Base-by-base conservation (phyloP, 345 rosid species). In the Hypericum androsaemum region DNA sequence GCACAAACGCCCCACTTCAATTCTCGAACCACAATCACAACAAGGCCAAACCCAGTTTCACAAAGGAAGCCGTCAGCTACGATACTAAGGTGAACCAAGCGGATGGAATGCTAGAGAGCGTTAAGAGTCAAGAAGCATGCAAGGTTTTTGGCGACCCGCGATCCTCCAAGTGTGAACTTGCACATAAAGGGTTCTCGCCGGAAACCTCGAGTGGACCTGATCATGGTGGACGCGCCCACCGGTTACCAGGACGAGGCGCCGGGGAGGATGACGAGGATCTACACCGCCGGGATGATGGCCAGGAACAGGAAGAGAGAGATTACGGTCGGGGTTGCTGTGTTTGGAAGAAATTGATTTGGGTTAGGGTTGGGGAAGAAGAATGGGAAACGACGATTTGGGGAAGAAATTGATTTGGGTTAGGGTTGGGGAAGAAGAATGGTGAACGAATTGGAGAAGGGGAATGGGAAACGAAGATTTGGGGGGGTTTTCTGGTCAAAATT, bases 171-270 rank as follows among this genome's bases (percentile, higher is more conserved):
- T 90, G 98, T 38, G 67, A 45, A 15, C 81, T 90, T 8, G 80
- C 89, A 5, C 58, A 82, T 36, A 82, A 78, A 58, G 78, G 77
- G 6, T 78, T 87, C 55, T 96, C 98, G 0, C 60, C 56, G 5
- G 84, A 79, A 15, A 80, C 7, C 16, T 43, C 6, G 86, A 76
- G 40, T 90, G 98, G 95, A 90, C 71, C 37, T 90, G 74, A 90
- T 87, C 37, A 90, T 90, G 95, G 92, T 87, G 52, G 96, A 90
- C 49, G 95, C 98, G 11, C 96, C 98, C 0, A 90, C 98, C 0
- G 98, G 96, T 64, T 90, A 75, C 50, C 75, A 77, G 12, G 79
- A 79, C 8, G 80, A 68, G 32, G 83, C 98, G 7, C 98, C 96
- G 6, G 96, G 98, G 68, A 56, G 98, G 60, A 87, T 90, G 98